Evolutionary conservation across 805 yeast species (phyloP), one percentile per base, ranked within the genome.

Genomic region (Pichia ethanolica): DNA sequence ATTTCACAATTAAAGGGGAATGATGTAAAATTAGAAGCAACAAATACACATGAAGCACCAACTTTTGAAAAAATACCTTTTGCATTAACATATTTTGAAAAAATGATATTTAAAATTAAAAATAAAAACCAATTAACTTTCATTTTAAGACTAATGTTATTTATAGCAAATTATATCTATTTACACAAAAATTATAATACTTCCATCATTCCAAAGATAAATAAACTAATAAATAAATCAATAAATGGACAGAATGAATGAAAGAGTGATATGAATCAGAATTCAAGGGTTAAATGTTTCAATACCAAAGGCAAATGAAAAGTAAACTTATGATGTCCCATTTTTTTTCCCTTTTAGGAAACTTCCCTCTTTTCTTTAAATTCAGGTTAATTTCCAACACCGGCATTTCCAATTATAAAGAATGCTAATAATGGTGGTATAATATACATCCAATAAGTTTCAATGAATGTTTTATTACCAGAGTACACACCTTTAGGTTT

Each of bases 361-460:
- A 20, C 20, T 20, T 20, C 20, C 20, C 20, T 20, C 20, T 20
- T 20, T 20, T 20, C 20, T 20, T 20, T 20, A 20, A 20, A 20
- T 20, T 20, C 20, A 20, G 20, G 20, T 3, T 20, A 20, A 20
- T 20, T 9, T 14, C 37, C 42, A 11, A 7, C 36, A 20, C 27
- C 42, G 6, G 35, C 7, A 14, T 41, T 44, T 3, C 42, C 55
- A 26, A 59, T 42, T 25, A 71, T 25, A 56, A 69, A 50, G 49
- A 73, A 48, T 37, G 77, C 52, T 10, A 79, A 44, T 26, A 76
- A 53, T 12, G 78, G 77, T 2, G 81, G 78, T 7, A 78, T 78
- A 28, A 81, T 66, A 61, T 76, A 79, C 72, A 78, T 70, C 86
- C 86, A 81, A 63, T 81, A 75, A 60, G 75, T 74, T 59, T 80